These are phyloP conservation scores for Saccharomycopsis vini DNA, from an alignment of 805 yeast genomes.

Conservation along the genomic window DNA sequence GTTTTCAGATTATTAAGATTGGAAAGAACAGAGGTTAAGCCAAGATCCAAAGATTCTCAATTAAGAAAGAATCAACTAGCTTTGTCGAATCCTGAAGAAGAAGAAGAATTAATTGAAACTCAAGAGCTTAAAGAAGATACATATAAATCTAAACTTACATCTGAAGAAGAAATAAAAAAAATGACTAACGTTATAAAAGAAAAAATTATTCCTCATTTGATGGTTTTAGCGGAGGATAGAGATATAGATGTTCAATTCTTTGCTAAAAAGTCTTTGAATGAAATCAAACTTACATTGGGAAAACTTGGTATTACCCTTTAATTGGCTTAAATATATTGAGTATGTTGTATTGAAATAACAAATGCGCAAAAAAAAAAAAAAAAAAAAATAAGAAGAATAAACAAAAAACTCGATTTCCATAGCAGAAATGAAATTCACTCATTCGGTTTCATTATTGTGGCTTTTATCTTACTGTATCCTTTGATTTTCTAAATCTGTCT, in stretches of 20 bases:
- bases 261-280: conserved; percentile 55
- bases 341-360: no score
- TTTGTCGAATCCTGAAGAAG: conserved; percentile 3
- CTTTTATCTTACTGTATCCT: no score
- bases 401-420: no score
- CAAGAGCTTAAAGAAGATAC: conserved; percentile 14
- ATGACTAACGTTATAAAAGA: conserved; percentile 33
- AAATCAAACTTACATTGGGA: conserved; percentile 21
- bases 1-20: conserved; percentile 30
- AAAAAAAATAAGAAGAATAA: no score
- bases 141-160: conserved; percentile 23
- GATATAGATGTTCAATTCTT: conserved; percentile 89
- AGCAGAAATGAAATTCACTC: no score
- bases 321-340: not conserved
- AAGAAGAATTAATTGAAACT: conserved; percentile 21
- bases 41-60: conserved; percentile 3
- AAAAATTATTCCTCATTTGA: conserved; percentile 56
- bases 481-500: no score
- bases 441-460: no score
- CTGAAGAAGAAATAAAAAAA: conserved; percentile 15
- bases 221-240: conserved; percentile 54
- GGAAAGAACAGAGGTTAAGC: conserved; percentile 20
- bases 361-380: no score
- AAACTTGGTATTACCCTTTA: conserved; percentile 4
- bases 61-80: not conserved